phyloP scores from a whole-genome alignment of 2,329 filamentous ascomycete genomes.

The Cryoendolithus antarcticus region DNA sequence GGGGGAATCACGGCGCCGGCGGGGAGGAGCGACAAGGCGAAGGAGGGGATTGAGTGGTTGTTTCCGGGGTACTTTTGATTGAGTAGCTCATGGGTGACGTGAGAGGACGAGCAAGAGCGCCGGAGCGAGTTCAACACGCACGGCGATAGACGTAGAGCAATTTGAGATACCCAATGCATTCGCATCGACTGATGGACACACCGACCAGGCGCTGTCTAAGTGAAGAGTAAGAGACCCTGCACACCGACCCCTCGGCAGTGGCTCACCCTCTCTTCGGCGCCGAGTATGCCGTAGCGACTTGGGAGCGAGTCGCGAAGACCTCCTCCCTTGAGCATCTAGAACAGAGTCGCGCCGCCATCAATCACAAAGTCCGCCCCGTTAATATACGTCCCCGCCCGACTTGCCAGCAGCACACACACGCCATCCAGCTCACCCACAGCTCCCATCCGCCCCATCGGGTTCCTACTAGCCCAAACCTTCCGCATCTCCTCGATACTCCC shows the following conservation, averaged over 20 bases:
- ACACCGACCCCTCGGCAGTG: no score
- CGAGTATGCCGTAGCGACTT: no score
- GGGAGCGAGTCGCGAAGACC: no score
- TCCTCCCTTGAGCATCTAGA: conserved; percentile 7
- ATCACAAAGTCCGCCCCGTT: conserved; percentile 27
- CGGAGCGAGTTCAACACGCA: no score
- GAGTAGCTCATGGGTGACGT: no score
- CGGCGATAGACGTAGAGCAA: no score
- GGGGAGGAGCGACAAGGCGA: conserved; percentile 59
- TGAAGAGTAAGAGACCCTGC: no score
- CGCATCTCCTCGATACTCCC: conserved; percentile 22
- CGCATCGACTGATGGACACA: no score
- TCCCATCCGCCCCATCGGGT: conserved; percentile 29
- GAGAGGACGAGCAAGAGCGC: no score
- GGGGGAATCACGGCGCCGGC: conserved; percentile 71
- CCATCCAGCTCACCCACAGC: conserved; percentile 26
- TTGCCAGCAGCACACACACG: conserved; percentile 25
- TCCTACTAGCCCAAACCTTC: conserved; percentile 21
- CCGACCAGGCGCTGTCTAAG: no score
- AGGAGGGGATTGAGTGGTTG: conserved; percentile 71
- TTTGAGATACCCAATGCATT: no score
- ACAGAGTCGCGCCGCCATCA: conserved; percentile 23
- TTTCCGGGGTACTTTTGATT: conserved; percentile 63
- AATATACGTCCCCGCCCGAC: conserved; percentile 24
- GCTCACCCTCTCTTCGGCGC: no score